A percentile compares a stretch with the other conserved stretches of the same genome.
Conservation (phyloP, 1,284 basidiomycete genomes). For the Meira nashicola region DNA sequence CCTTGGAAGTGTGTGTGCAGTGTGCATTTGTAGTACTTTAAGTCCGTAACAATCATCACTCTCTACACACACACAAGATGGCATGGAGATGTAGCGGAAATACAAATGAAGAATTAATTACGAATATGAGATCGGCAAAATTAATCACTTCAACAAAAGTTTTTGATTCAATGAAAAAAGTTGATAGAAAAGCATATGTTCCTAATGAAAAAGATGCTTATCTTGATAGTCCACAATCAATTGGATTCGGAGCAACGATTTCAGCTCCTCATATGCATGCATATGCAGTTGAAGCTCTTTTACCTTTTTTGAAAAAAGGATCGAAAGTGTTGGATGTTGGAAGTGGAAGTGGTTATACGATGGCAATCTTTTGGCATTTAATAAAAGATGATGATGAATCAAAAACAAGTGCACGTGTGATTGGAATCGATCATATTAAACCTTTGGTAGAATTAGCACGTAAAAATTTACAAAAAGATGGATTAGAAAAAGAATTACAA, state of each 20-base stretch:
- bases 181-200: constrained; percentile 62
- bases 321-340: constrained; percentile 70
- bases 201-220: constrained; percentile 57
- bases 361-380: constrained; percentile 48
- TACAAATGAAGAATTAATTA: constrained; percentile 67
- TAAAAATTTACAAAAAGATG: constrained; percentile 68
- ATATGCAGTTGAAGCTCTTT: constrained; percentile 69
- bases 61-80: constrained; percentile 56
- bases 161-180: constrained; percentile 29
- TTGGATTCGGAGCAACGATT: constrained; percentile 77
- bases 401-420: constrained; percentile 60
- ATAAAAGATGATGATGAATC: not conserved
- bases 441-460: constrained; percentile 60
- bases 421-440: constrained; percentile 85
- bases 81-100: constrained; percentile 72
- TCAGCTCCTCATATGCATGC: constrained; percentile 85
- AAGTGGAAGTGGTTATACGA: constrained; percentile 36
- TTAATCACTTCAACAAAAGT: constrained; percentile 57
- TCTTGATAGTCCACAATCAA: constrained; percentile 74
- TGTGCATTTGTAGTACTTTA: no score
- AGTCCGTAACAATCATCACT: no score
- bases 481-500: constrained; percentile 60
- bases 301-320: constrained; percentile 67
- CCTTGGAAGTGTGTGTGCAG: no score
- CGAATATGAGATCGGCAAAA: constrained; percentile 61